phyloP scores from a whole-genome alignment of 2,329 filamentous ascomycete genomes.

The Aspergillus neotritici region DNA sequence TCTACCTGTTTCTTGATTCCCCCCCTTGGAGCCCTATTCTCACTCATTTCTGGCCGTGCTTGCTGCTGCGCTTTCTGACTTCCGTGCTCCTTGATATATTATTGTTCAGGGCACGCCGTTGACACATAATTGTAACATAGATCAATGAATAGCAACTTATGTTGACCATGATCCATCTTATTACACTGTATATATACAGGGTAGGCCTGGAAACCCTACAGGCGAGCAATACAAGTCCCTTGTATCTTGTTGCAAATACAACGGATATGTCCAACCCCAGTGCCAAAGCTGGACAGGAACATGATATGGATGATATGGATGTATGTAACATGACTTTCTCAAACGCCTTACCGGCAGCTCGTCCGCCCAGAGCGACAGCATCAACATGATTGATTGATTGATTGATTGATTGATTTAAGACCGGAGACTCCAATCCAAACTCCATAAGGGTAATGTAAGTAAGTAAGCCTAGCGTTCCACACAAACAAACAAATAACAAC shows the following conservation, averaged over 20 bases:
- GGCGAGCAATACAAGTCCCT: too few relatives aligned
- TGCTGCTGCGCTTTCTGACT: slow-evolving; percentile 3
- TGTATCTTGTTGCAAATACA: too few relatives aligned
- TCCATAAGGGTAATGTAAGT: slow-evolving; percentile 13
- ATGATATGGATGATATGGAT: too few relatives aligned
- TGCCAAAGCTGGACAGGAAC: too few relatives aligned
- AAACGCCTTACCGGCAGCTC: too few relatives aligned
- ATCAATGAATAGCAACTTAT: slow-evolving; percentile 2
- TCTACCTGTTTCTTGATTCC: slow-evolving; percentile 9
- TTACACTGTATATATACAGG: too few relatives aligned
- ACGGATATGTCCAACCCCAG: too few relatives aligned
- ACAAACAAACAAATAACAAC: slow-evolving; percentile 11
- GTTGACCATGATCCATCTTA: too few relatives aligned
- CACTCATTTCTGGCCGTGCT: slow-evolving; percentile 7
- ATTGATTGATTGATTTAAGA: slow-evolving; percentile 12
- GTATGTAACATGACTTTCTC: too few relatives aligned
- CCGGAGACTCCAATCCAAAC: slow-evolving; percentile 21
- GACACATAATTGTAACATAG: slow-evolving; percentile 10
- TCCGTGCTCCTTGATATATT: not conserved
- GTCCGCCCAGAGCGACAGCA: not conserved
- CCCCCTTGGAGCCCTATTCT: slow-evolving; percentile 11
- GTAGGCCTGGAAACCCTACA: too few relatives aligned
- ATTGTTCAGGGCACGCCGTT: slow-evolving; percentile 2
- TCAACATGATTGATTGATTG: slow-evolving; percentile 7
- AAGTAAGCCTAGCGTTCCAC: slow-evolving; percentile 16